Conservation (phyloP, 495 filamentous ascomycete genomes). For the Podospora didyma region DNA sequence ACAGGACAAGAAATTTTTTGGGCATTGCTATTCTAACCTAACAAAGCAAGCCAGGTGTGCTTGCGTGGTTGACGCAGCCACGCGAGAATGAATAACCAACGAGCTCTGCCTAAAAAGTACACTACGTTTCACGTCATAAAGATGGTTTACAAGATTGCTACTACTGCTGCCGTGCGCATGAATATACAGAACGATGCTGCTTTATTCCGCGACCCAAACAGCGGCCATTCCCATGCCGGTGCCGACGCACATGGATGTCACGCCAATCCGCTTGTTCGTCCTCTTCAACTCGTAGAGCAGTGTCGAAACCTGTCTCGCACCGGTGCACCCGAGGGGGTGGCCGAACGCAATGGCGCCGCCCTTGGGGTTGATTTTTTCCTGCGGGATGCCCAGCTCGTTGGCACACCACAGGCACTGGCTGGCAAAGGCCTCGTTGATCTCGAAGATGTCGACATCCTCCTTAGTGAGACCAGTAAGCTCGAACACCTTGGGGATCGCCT, state of each 20-base stretch:
- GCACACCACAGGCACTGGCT: slow-evolving; percentile 92
- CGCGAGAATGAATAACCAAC: not conserved
- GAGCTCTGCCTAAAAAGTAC: slow-evolving; percentile 1
- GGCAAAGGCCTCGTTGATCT: slow-evolving; percentile 99
- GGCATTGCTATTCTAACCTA: too few relatives aligned
- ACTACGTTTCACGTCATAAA: slow-evolving; percentile 6
- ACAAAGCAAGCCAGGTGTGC: too few relatives aligned
- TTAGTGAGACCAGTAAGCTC: slow-evolving; percentile 80
- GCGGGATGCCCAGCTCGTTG: slow-evolving; percentile 77
- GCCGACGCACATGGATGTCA: slow-evolving; percentile 95
- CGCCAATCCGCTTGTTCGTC: slow-evolving; percentile 75
- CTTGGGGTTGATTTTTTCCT: slow-evolving; percentile 90
- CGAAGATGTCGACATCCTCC: slow-evolving; percentile 93
- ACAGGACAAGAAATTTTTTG: too few relatives aligned
- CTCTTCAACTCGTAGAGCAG: slow-evolving; percentile 83
- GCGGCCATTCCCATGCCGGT: slow-evolving; percentile 76
- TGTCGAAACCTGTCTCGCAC: slow-evolving; percentile 88
- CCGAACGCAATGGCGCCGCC: slow-evolving; percentile 98
- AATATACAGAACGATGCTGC: not conserved
- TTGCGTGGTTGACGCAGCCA: too few relatives aligned
- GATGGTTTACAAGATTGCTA: not conserved
- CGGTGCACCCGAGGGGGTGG: slow-evolving; percentile 92
- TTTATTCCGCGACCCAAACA: slow-evolving; percentile 72
- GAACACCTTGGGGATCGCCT: slow-evolving; percentile 88
- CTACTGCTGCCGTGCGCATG: too few relatives aligned